Conservation (phyloP, 352 stramenopile species). For the Pythium pyrilobum region DNA sequence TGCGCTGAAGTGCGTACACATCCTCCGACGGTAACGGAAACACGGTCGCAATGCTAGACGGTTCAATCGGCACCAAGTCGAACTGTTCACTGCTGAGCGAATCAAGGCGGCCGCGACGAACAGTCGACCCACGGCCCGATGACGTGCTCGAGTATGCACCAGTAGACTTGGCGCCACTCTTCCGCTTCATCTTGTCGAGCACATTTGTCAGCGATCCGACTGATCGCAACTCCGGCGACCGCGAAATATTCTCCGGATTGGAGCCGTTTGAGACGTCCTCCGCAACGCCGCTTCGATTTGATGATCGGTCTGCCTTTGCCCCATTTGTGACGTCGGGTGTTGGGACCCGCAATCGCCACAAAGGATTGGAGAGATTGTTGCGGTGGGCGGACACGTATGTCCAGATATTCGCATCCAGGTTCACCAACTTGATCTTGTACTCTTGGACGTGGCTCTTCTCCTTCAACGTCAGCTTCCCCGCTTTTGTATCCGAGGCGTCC, state of each 20-base stretch:
- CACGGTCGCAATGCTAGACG: constrained; percentile 61
- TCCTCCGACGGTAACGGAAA: constrained; percentile 75
- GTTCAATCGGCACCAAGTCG: constrained; percentile 52
- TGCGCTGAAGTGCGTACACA: constrained; percentile 63
- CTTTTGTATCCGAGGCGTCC: constrained; percentile 31
- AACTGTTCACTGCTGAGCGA: constrained; percentile 9
- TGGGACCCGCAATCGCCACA: constrained; percentile 7
- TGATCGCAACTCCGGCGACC: constrained; percentile 4
- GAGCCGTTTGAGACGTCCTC: too few relatives aligned
- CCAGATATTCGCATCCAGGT: constrained; percentile 77
- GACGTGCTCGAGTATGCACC: neutral
- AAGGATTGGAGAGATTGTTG: neutral
- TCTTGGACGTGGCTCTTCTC: constrained; percentile 62
- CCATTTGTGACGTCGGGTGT: constrained; percentile 9
- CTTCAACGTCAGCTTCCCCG: constrained; percentile 42
- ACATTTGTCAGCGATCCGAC: constrained; percentile 7
- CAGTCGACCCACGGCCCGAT: neutral
- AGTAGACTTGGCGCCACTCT: neutral
- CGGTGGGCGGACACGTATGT: constrained; percentile 28
- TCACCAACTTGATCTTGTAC: constrained; percentile 68
- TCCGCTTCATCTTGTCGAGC: constrained; percentile 18
- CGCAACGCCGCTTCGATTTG: neutral
- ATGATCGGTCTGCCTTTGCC: neutral
- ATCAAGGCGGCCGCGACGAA: constrained; percentile 9
- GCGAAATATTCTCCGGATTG: too few relatives aligned